Conservation (phyloP, 495 filamentous ascomycete species). For the Neurospora discreta region DNA sequence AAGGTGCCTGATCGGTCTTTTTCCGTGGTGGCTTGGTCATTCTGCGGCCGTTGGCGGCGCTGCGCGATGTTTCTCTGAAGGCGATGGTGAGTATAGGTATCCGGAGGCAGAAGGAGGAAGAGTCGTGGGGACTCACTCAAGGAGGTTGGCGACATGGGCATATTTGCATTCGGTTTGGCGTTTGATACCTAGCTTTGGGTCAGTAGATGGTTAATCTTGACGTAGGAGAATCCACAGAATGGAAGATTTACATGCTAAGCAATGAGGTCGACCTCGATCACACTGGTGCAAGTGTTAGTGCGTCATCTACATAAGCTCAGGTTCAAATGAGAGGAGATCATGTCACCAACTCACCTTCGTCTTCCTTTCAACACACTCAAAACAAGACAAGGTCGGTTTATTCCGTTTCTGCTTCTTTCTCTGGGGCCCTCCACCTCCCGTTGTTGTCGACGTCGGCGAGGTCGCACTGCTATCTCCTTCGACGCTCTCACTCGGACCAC, state of each 20-base stretch:
- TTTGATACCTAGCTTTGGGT: conserved; percentile 40
- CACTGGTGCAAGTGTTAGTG: conserved; percentile 28
- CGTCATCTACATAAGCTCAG: not conserved
- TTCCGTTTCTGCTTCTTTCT: conserved; percentile 64
- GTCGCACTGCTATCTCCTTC: conserved; percentile 18
- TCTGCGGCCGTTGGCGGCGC: conserved; percentile 38
- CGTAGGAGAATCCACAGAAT: not conserved
- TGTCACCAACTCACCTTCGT: conserved; percentile 42
- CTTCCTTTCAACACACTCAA: conserved; percentile 61
- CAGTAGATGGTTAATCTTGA: not conserved
- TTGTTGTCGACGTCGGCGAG: conserved; percentile 16
- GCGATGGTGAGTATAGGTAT: not conserved
- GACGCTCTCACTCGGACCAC: not conserved
- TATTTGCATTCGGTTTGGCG: conserved; percentile 59
- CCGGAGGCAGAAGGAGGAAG: not conserved
- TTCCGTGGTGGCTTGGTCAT: conserved; percentile 50
- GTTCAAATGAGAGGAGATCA: not conserved
- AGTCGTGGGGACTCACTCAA: conserved; percentile 47
- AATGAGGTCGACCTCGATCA: conserved; percentile 47
- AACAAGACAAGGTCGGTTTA: conserved; percentile 63
- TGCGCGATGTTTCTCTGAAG: conserved; percentile 37
- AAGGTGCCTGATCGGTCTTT: conserved; percentile 9
- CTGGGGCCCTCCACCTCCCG: conserved; percentile 16
- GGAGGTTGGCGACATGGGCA: conserved; percentile 54
- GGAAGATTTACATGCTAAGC: conserved; percentile 49